Evolutionary conservation across 2,329 filamentous ascomycete genomes (phyloP).

Genomic region (Colletotrichum sidae): DNA sequence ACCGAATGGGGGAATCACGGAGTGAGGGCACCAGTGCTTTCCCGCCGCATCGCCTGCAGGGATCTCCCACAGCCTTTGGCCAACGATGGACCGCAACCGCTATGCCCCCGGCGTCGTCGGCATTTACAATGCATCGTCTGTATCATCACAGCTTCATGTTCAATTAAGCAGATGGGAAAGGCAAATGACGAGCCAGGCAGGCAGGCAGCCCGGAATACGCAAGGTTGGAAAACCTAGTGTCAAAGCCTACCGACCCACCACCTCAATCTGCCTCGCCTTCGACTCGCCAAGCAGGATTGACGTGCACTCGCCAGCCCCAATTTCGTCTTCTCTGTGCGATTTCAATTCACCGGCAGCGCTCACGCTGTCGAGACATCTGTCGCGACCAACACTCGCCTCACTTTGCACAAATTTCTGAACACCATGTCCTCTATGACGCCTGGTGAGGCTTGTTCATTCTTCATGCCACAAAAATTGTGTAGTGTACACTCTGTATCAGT

Average conservation of each 20-base stretch:
- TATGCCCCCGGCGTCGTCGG: slow-evolving; percentile 1
- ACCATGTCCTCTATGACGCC: background rate
- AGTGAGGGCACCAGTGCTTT: slow-evolving; percentile 34
- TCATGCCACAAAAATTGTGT: slow-evolving; percentile 18
- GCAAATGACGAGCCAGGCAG: background rate
- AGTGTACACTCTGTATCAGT: slow-evolving; percentile 31
- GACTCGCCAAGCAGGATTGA: background rate
- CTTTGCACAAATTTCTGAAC: slow-evolving; percentile 11
- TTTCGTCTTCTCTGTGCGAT: slow-evolving; percentile 4
- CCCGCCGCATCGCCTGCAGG: slow-evolving; percentile 17
- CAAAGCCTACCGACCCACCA: slow-evolving; percentile 17
- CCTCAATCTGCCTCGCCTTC: slow-evolving; percentile 11
- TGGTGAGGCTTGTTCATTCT: background rate
- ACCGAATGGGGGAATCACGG: slow-evolving; percentile 26
- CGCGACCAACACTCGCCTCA: no score
- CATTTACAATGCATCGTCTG: background rate
- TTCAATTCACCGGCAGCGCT: background rate
- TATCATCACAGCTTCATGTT: slow-evolving; percentile 2
- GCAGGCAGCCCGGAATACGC: slow-evolving; percentile 1
- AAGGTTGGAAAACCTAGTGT: background rate
- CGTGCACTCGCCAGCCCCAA: slow-evolving; percentile 4
- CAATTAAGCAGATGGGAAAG: background rate
- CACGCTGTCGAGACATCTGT: no score
- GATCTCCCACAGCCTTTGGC: slow-evolving; percentile 24
- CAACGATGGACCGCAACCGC: slow-evolving; percentile 20